A percentile compares a stretch with the other conserved stretches of the same genome.
Conservation (phyloP, 2,329 filamentous ascomycete genomes). For the Colletotrichum higginsianum region DNA sequence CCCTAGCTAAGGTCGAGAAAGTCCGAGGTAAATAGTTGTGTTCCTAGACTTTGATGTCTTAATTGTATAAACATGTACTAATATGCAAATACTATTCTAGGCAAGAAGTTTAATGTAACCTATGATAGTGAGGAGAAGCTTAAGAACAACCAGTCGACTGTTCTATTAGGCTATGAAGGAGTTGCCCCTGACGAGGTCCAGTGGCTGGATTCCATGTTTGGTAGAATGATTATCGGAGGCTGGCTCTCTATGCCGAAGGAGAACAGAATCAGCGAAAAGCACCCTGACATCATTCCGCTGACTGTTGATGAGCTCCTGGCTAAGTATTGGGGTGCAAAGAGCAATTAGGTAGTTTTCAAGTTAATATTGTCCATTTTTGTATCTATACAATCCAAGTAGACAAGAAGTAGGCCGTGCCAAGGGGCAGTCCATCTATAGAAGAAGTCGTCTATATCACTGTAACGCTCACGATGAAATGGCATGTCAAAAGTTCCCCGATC, state of each 20-base stretch:
- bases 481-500: too few species aligned
- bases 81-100: not conserved
- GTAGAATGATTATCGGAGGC: not conserved
- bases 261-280: not conserved
- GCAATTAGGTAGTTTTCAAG: too few species aligned
- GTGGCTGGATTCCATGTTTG: not conserved
- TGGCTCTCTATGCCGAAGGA: not conserved
- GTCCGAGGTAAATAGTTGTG: not conserved
- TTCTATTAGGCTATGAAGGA: not conserved
- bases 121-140: slow-evolving; percentile 4
- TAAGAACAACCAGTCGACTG: not conserved
- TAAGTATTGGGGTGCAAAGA: too few species aligned
- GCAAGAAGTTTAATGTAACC: not conserved
- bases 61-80: too few species aligned
- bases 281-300: not conserved
- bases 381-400: too few species aligned
- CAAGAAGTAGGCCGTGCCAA: too few species aligned
- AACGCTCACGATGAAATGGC: too few species aligned
- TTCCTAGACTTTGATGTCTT: too few species aligned
- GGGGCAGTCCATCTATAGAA: too few species aligned
- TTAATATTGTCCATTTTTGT: too few species aligned
- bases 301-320: too few species aligned
- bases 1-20: slow-evolving; percentile 52
- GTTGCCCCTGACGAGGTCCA: not conserved
- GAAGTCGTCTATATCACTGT: too few species aligned